These are phyloP conservation scores for Phalaenopsis hybrid DNA, from an alignment of 116 monocot genomes.

Conservation along the genomic window DNA sequence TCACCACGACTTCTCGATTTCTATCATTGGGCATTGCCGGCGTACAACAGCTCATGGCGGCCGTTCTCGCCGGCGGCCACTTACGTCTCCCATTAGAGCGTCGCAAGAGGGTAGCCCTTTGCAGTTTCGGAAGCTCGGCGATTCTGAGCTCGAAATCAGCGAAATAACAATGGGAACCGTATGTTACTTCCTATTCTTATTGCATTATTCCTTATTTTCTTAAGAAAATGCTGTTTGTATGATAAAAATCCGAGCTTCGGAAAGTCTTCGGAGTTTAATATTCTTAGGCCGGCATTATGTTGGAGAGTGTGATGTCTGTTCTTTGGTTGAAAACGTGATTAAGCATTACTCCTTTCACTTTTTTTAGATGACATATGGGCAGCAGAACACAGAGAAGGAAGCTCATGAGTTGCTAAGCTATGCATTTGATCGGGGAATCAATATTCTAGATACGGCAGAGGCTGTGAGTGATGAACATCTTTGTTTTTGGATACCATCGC, in stretches of 20 bases:
- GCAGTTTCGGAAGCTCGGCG: slow-evolving; percentile 69
- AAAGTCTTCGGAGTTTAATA: neutral
- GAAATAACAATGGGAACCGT: slow-evolving; percentile 90
- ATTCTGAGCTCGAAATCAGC: slow-evolving; percentile 77
- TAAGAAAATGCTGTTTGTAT: too few species aligned
- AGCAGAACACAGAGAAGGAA: slow-evolving; percentile 96
- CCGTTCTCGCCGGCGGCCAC: slow-evolving; percentile 6
- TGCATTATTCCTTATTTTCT: neutral
- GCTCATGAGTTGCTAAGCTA: slow-evolving; percentile 70
- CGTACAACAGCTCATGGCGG: neutral
- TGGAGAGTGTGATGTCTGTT: neutral
- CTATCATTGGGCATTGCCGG: neutral
- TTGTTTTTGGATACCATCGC: neutral
- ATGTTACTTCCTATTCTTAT: neutral
- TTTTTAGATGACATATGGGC: slow-evolving; percentile 85
- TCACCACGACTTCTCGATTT: neutral
- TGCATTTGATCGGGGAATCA: slow-evolving; percentile 75
- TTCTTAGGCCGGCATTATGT: neutral
- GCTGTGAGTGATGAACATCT: slow-evolving; percentile 29
- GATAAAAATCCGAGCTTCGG: too few species aligned
- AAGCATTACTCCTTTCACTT: slow-evolving; percentile 6
- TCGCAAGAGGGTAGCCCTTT: slow-evolving; percentile 23
- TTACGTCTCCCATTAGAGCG: slow-evolving; percentile 16
- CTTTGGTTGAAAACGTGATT: neutral
- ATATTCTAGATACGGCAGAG: slow-evolving; percentile 72